phyloP scores from a whole-genome alignment of 208 protist species.

The Crithidia bombi region DNA sequence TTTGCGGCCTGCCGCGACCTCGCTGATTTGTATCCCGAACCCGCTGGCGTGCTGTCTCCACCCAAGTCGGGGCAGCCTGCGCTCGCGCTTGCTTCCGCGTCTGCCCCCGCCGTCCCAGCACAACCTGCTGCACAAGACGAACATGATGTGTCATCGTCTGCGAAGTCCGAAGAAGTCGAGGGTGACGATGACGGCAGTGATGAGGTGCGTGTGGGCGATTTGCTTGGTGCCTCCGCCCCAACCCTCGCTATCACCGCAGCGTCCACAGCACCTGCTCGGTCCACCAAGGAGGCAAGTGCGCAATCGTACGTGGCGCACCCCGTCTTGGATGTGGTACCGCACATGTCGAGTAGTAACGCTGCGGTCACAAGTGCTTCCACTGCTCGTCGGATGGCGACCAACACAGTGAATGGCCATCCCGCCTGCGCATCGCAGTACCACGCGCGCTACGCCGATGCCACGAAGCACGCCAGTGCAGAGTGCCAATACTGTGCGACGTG shows the following conservation, averaged over 20 bases:
- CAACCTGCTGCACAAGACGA: neutral
- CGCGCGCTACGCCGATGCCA: slow-evolving; percentile 40
- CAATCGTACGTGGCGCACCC: neutral
- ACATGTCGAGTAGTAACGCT: neutral
- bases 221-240: slow-evolving; percentile 1
- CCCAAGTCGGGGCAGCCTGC: neutral
- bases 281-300: neutral
- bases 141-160: neutral
- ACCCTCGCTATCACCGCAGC: neutral
- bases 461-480: slow-evolving; percentile 49
- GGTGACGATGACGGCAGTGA: no score
- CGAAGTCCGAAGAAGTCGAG: neutral
- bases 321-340: slow-evolving; percentile 2
- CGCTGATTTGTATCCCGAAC: slow-evolving; percentile 22
- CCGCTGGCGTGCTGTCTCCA: slow-evolving; percentile 10
- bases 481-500: slow-evolving; percentile 73
- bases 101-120: neutral
- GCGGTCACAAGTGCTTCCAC: neutral
- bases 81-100: neutral
- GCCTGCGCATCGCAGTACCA: slow-evolving; percentile 69
- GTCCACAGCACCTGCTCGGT: neutral
- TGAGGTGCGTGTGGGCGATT: slow-evolving; percentile 14
- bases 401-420: neutral
- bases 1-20: slow-evolving; percentile 25
- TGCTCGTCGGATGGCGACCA: neutral